A percentile compares a stretch with the other conserved stretches of the same genome.
These are phyloP conservation scores for Bonia amplexicaulis DNA, from an alignment of 176 grass and related monocot species.

Conservation along the genomic window DNA sequence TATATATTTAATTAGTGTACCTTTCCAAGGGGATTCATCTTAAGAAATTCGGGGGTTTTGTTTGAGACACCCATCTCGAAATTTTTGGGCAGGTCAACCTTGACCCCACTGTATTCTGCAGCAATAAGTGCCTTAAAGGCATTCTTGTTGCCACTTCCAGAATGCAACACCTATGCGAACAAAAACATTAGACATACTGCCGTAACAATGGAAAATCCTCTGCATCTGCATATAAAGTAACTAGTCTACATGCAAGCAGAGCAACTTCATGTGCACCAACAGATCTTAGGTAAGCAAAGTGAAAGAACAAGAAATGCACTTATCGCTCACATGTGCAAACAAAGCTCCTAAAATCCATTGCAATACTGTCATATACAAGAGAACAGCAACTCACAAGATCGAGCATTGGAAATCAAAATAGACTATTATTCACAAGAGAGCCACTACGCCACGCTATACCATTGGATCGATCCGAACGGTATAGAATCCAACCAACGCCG, in stretches of 20 bases:
- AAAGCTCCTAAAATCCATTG: background rate
- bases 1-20: slow-evolving; percentile 11
- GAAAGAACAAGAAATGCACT: background rate
- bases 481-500: too few species aligned
- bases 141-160: slow-evolving; percentile 70
- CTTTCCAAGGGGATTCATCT: slow-evolving; percentile 98
- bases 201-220: background rate
- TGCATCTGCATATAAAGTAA: background rate
- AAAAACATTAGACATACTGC: background rate
- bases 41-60: slow-evolving; percentile 92
- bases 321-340: background rate
- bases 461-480: too few species aligned
- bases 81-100: slow-evolving; percentile 69
- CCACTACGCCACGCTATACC: too few species aligned
- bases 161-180: slow-evolving; percentile 46
- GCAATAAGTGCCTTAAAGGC: slow-evolving; percentile 83
- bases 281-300: background rate
- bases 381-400: background rate
- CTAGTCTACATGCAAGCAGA: background rate
- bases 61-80: slow-evolving; percentile 95
- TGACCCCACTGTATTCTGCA: slow-evolving; percentile 73
- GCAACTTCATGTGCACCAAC: background rate
- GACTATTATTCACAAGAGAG: background rate
- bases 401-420: background rate
- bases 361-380: background rate